These are phyloP conservation scores for Aspergillus incahuasiensis DNA, from an alignment of 495 filamentous ascomycete species.

Conservation along the genomic window DNA sequence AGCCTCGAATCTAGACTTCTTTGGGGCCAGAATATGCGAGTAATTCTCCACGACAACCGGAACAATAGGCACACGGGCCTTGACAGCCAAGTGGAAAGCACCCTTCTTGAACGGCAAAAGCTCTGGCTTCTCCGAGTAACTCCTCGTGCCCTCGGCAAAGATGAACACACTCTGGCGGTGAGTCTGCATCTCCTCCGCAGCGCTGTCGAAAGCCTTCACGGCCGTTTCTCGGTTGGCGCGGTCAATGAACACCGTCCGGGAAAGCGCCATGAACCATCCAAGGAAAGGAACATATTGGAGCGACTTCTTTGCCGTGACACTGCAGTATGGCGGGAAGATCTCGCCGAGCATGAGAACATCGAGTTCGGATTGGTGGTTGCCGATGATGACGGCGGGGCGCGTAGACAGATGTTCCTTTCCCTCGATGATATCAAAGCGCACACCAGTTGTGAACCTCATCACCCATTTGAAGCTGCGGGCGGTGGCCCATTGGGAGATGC, in stretches of 20 bases:
- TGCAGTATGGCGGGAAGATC: conserved; percentile 87
- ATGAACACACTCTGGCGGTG: conserved; percentile 86
- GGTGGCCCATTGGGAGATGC: conserved; percentile 80
- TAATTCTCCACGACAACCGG: conserved; percentile 85
- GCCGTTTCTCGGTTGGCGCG: conserved; percentile 74
- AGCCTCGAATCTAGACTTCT: conserved; percentile 61
- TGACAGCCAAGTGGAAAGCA: conserved; percentile 91
- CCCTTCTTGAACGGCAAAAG: conserved; percentile 96
- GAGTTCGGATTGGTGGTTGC: conserved; percentile 92
- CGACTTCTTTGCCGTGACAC: conserved; percentile 87
- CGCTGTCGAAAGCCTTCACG: conserved; percentile 78
- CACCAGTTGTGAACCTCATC: conserved; percentile 70
- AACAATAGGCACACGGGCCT: conserved; percentile 89
- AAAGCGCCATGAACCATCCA: conserved; percentile 94
- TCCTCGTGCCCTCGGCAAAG: conserved; percentile 89
- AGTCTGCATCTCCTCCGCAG: conserved; percentile 69
- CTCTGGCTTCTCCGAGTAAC: conserved; percentile 74
- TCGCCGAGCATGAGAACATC: conserved; percentile 86
- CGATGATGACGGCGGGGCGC: conserved; percentile 84
- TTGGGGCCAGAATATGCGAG: conserved; percentile 70
- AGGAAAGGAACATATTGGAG: conserved; percentile 79
- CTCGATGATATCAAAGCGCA: conserved; percentile 71
- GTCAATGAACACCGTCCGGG: conserved; percentile 91
- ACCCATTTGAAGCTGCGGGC: conserved; percentile 75
- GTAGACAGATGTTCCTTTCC: conserved; percentile 60